Conservation (phyloP, 352 stramenopile species). For the Bremia lactucae region DNA sequence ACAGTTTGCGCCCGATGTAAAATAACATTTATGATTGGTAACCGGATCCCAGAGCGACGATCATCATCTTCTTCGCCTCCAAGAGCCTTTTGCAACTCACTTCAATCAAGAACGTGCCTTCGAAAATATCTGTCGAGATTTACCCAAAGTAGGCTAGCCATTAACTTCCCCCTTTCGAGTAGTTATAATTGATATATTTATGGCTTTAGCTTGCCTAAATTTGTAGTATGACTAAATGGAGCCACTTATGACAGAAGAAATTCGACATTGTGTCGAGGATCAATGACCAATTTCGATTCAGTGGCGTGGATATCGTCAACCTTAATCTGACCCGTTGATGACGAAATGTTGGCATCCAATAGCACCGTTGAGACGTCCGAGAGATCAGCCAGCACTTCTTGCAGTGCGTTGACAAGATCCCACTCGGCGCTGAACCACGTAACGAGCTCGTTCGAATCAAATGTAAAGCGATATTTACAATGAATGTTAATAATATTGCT, state of each 20-base stretch:
- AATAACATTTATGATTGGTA: too few relatives aligned
- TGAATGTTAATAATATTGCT: constrained; percentile 26
- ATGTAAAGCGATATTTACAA: constrained; percentile 43
- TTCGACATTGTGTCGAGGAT: constrained; percentile 30
- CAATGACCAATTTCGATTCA: constrained; percentile 2
- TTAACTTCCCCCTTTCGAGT: too few relatives aligned
- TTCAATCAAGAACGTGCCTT: too few relatives aligned
- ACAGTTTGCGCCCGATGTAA: too few relatives aligned
- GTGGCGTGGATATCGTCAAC: constrained; percentile 3
- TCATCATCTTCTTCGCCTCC: too few relatives aligned
- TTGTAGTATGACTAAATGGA: too few relatives aligned
- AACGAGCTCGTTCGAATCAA: constrained; percentile 26
- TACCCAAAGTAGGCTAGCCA: too few relatives aligned
- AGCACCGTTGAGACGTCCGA: constrained; percentile 30
- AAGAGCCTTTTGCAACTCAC: too few relatives aligned
- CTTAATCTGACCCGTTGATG: constrained; percentile 36
- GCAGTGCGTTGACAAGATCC: constrained; percentile 42
- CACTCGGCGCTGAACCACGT: constrained; percentile 52
- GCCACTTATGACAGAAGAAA: constrained; percentile 31
- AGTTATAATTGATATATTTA: too few relatives aligned
- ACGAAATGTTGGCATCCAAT: constrained; percentile 38
- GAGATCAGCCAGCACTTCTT: constrained; percentile 29
- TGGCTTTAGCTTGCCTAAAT: too few relatives aligned
- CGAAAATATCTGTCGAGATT: too few relatives aligned
- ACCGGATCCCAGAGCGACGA: too few relatives aligned